phyloP scores from a whole-genome alignment of 1,284 basidiomycete genomes.

The Baeospora myosura region DNA sequence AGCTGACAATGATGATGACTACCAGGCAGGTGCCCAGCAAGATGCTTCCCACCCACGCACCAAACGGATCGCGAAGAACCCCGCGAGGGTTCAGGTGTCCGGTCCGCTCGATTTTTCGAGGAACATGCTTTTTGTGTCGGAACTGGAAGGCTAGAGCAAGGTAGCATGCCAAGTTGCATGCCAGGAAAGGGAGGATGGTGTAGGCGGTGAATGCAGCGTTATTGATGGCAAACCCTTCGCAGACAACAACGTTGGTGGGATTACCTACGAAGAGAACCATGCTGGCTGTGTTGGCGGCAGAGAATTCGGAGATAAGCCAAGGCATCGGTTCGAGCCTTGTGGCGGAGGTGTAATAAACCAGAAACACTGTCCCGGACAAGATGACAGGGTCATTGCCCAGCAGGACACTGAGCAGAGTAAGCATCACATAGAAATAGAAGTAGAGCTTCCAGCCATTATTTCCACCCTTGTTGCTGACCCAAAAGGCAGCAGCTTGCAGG shows the following conservation, averaged over 20 bases:
- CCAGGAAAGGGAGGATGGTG: slow-evolving; percentile 63
- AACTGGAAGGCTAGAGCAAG: slow-evolving; percentile 50
- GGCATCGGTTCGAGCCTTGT: slow-evolving; percentile 42
- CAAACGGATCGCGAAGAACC: slow-evolving; percentile 42
- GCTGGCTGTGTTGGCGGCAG: slow-evolving; percentile 76
- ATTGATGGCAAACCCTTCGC: slow-evolving; percentile 54
- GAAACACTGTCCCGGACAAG: slow-evolving; percentile 78
- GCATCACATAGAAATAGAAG: slow-evolving; percentile 73
- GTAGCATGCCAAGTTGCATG: slow-evolving; percentile 50
- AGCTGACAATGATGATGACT: slow-evolving; percentile 47
- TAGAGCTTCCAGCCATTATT: slow-evolving; percentile 67
- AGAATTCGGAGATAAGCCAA: slow-evolving; percentile 52
- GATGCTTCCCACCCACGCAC: slow-evolving; percentile 44
- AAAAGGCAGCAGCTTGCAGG: slow-evolving; percentile 81
- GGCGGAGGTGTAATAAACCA: slow-evolving; percentile 79
- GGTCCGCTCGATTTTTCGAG: slow-evolving; percentile 32
- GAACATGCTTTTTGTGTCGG: slow-evolving; percentile 43
- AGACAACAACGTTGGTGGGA: slow-evolving; percentile 67
- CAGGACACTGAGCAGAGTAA: slow-evolving; percentile 71
- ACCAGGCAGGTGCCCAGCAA: slow-evolving; percentile 43
- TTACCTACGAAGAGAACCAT: slow-evolving; percentile 66
- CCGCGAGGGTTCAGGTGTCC: slow-evolving; percentile 34
- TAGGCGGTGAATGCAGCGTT: slow-evolving; percentile 66
- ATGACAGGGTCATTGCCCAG: slow-evolving; percentile 91
- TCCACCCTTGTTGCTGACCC: slow-evolving; percentile 76